Percentiles rank a stretch among this genome's conserved stretches.
phyloP scores from a whole-genome alignment of 2,329 filamentous ascomycete genomes.

The Epichloe aotearoae region DNA sequence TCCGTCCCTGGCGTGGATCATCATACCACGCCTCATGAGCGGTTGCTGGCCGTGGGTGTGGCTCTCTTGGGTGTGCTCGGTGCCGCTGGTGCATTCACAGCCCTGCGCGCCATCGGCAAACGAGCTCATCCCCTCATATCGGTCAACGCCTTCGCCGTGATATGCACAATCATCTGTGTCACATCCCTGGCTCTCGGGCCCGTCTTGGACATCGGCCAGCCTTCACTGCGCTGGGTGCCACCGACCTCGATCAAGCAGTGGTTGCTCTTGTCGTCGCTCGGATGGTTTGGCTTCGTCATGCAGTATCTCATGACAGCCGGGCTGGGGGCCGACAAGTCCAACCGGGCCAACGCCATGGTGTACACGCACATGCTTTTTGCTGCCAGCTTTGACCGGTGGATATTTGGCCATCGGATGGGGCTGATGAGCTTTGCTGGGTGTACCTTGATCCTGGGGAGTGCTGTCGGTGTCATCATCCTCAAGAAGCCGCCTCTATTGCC shows the following conservation, averaged over 20 bases:
- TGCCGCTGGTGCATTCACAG: constrained; percentile 58
- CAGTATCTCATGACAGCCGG: constrained; percentile 77
- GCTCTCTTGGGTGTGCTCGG: constrained; percentile 69
- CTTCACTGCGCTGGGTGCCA: constrained; percentile 29
- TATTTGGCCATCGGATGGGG: constrained; percentile 39
- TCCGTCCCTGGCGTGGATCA: constrained; percentile 20
- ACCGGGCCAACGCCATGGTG: constrained; percentile 43
- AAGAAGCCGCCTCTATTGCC: constrained; percentile 24
- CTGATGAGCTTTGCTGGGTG: constrained; percentile 36
- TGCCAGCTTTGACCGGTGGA: constrained; percentile 35
- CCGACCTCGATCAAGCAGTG: constrained; percentile 40
- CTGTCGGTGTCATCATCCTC: constrained; percentile 34
- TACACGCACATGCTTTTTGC: constrained; percentile 47
- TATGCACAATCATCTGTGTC: constrained; percentile 55
- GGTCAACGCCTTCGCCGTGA: constrained; percentile 70
- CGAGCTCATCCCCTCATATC: constrained; percentile 71
- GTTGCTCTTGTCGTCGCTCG: constrained; percentile 54
- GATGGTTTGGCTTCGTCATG: constrained; percentile 65
- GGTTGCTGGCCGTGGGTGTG: constrained; percentile 55
- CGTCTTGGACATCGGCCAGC: constrained; percentile 30
- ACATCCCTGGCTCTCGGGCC: constrained; percentile 43
- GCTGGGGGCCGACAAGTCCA: constrained; percentile 55
- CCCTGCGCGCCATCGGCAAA: constrained; percentile 66
- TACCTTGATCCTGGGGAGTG: constrained; percentile 38
- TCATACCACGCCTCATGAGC: constrained; percentile 44